A percentile compares a stretch with the other conserved stretches of the same genome.
Evolutionary conservation across 805 yeast genomes (phyloP).

Genomic region (Saturnispora dispora): DNA sequence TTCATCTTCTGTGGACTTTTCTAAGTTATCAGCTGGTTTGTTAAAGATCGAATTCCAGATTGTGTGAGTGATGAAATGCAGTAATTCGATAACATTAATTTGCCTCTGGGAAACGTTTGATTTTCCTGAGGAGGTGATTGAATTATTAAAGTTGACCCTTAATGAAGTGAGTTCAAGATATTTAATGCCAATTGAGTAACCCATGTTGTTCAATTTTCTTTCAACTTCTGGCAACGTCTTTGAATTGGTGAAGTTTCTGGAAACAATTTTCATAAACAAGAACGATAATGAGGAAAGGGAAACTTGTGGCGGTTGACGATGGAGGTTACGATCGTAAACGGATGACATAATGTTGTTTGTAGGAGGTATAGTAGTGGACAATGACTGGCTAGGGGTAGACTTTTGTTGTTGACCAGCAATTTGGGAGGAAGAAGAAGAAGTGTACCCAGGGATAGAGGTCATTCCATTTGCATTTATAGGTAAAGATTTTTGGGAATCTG

Average conservation of each 20-base stretch:
- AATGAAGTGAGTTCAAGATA: constrained; percentile 58
- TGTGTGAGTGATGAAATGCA: constrained; percentile 65
- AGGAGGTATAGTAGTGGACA: not conserved
- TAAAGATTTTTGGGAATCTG: not conserved
- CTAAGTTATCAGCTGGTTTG: constrained; percentile 47
- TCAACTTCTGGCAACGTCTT: constrained; percentile 63
- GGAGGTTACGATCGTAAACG: constrained; percentile 35
- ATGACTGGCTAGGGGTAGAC: not conserved
- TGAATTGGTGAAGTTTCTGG: constrained; percentile 51
- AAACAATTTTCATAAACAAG: constrained; percentile 61
- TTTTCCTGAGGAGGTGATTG: constrained; percentile 39
- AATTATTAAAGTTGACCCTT: constrained; percentile 47
- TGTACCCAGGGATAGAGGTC: not conserved
- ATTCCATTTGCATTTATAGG: not conserved
- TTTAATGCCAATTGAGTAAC: constrained; percentile 70
- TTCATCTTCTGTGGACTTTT: constrained; percentile 42
- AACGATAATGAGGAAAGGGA: constrained; percentile 59
- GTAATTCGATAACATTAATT: constrained; percentile 57
- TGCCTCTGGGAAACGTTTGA: constrained; percentile 62
- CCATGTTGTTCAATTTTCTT: constrained; percentile 52
- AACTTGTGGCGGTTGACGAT: constrained; percentile 58
- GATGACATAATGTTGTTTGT: not conserved
- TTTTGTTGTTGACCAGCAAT: not conserved
- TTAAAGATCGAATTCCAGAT: constrained; percentile 74
- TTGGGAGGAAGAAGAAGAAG: not conserved